These are phyloP conservation scores for Lasiosphaeriaceae sp. DNA, from an alignment of 495 filamentous ascomycete genomes.

Conservation along the genomic window DNA sequence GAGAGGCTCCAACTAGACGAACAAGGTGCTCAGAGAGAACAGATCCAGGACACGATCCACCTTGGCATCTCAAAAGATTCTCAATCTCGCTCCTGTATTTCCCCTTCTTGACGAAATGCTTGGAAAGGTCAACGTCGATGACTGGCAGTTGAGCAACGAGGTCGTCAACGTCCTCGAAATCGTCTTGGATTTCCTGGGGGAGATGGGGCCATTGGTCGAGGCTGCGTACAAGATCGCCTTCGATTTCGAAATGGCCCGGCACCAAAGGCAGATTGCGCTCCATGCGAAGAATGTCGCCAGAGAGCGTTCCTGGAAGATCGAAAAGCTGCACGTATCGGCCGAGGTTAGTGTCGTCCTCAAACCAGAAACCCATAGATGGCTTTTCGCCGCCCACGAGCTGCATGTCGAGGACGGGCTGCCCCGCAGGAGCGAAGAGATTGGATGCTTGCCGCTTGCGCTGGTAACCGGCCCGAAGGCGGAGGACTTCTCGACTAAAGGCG, in stretches of 20 bases:
- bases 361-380: conserved; percentile 1
- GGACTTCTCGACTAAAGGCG: not conserved
- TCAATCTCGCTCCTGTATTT: conserved; percentile 29
- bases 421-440: conserved; percentile 4
- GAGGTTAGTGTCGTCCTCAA: not conserved
- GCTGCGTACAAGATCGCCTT: conserved; percentile 18
- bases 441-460: not conserved
- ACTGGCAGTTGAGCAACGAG: conserved; percentile 17
- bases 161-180: conserved; percentile 19
- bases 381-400: not conserved
- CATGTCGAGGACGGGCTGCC: conserved; percentile 3
- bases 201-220: conserved; percentile 5
- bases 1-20: conserved; percentile 21
- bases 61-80: conserved; percentile 27
- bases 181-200: conserved; percentile 10
- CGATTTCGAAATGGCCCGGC: conserved; percentile 15
- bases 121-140: conserved; percentile 16
- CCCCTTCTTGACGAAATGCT: conserved; percentile 29
- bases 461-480: conserved; percentile 5
- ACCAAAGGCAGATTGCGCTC: conserved; percentile 14
- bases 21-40: conserved; percentile 17
- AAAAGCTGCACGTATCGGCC: conserved; percentile 17
- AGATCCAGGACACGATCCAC: conserved; percentile 23
- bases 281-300: conserved; percentile 27
- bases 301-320: conserved; percentile 23